Conservation (phyloP, 495 filamentous ascomycete species). For the Chlorociboria aeruginascens region DNA sequence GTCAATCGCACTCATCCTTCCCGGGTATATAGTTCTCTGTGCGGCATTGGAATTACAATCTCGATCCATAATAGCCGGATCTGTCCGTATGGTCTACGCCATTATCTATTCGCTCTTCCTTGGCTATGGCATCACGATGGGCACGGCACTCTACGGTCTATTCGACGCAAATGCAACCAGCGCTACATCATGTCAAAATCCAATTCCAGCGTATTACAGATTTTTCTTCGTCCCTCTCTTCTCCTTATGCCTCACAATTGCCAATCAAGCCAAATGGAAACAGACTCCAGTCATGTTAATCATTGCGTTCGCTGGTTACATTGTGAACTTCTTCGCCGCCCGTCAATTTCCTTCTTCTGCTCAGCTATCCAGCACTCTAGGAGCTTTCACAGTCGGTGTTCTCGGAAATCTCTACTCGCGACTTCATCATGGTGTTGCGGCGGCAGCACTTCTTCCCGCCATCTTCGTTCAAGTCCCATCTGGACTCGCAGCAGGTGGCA, state of each 20-base stretch:
- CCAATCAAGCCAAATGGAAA: constrained; percentile 85
- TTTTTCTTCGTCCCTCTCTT: constrained; percentile 71
- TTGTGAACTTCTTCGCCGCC: constrained; percentile 73
- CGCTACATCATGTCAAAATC: constrained; percentile 55
- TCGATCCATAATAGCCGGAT: constrained; percentile 74
- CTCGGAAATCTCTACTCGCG: constrained; percentile 82
- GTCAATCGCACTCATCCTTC: constrained; percentile 83
- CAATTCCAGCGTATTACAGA: constrained; percentile 49
- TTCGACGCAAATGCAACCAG: constrained; percentile 66
- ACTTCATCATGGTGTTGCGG: constrained; percentile 72
- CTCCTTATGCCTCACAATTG: constrained; percentile 66
- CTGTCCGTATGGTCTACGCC: constrained; percentile 90
- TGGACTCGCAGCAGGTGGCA: constrained; percentile 75
- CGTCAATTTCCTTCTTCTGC: constrained; percentile 62
- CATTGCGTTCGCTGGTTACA: constrained; percentile 75
- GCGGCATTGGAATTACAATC: constrained; percentile 83
- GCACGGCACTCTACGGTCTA: constrained; percentile 78
- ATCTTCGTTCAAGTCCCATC: constrained; percentile 94
- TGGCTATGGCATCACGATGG: constrained; percentile 94
- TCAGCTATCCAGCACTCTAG: constrained; percentile 74
- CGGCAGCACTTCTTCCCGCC: constrained; percentile 78
- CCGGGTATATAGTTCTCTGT: constrained; percentile 76
- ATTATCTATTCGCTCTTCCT: constrained; percentile 93
- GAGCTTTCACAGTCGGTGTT: constrained; percentile 76
- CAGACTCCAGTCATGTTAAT: constrained; percentile 78